Conservation (phyloP, 2,329 filamentous ascomycete genomes). For the Sordariomycetes sp. region DNA sequence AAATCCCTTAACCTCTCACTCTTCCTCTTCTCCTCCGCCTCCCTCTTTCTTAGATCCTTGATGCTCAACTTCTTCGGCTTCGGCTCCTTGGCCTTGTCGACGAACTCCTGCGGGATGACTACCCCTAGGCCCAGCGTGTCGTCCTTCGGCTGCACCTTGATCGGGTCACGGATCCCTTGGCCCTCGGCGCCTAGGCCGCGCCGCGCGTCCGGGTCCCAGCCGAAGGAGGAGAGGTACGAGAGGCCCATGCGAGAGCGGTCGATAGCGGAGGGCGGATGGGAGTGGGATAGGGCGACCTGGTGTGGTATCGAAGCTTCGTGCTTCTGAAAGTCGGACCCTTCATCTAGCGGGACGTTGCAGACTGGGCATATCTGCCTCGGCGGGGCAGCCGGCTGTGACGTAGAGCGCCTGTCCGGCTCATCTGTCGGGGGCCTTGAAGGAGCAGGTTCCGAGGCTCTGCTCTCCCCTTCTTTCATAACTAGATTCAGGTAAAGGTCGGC, state of each 20-base stretch:
- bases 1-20: slow-evolving; percentile 54
- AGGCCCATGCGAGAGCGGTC: slow-evolving; percentile 63
- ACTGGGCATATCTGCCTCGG: slow-evolving; percentile 16
- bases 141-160: slow-evolving; percentile 62
- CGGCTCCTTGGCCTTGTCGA: slow-evolving; percentile 27
- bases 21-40: slow-evolving; percentile 50
- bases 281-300: slow-evolving; percentile 58
- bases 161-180: slow-evolving; percentile 64
- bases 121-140: slow-evolving; percentile 66
- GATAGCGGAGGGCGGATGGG: slow-evolving; percentile 61
- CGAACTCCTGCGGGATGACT: slow-evolving; percentile 25
- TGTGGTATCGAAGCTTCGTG: slow-evolving; percentile 59
- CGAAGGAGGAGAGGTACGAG: slow-evolving; percentile 52
- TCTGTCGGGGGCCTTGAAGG: background rate
- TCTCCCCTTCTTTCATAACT: slow-evolving; percentile 38
- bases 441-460: background rate
- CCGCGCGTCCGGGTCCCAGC: slow-evolving; percentile 66
- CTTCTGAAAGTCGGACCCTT: slow-evolving; percentile 8
- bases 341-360: slow-evolving; percentile 23
- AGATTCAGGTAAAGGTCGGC: slow-evolving; percentile 54
- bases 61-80: slow-evolving; percentile 49
- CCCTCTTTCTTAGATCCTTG: slow-evolving; percentile 55
- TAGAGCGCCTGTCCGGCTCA: slow-evolving; percentile 4
- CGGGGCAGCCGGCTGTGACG: background rate
- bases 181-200: slow-evolving; percentile 60